Conservation (phyloP, 176 grass and related monocot species). For the Thinopyrum elongatum region DNA sequence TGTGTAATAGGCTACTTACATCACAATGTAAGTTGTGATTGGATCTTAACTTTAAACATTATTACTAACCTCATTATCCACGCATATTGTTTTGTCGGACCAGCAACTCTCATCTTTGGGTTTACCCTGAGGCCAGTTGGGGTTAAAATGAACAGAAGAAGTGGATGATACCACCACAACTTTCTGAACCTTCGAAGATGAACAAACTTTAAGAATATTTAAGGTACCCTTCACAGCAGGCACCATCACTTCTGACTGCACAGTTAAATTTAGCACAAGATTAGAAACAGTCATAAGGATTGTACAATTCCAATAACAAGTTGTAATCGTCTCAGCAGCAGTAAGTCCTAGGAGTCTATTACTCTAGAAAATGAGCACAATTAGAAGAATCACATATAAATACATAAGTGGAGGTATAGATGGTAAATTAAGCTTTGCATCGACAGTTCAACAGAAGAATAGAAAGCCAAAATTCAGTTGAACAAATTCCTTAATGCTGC, state of each 20-base stretch:
- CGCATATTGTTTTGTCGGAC: constrained; percentile 25
- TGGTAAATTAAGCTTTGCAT: not conserved
- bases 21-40: not conserved
- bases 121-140: constrained; percentile 26
- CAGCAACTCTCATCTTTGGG: constrained; percentile 31
- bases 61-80: constrained; percentile 10
- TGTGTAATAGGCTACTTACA: not conserved
- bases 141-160: constrained; percentile 10
- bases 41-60: not conserved
- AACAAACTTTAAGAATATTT: constrained; percentile 26
- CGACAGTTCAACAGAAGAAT: not conserved
- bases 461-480: not conserved
- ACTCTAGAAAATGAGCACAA: not conserved
- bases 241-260: constrained; percentile 43
- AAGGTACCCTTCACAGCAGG: constrained; percentile 22
- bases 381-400: not conserved
- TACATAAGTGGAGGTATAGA: not conserved
- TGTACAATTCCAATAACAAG: not conserved
- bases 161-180: constrained; percentile 31
- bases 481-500: not conserved
- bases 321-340: not conserved
- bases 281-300: not conserved
- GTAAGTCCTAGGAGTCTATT: not conserved
- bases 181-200: constrained; percentile 6
- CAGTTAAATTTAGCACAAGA: not conserved